Conservation (phyloP, 2,329 filamentous ascomycete genomes). For the Coleophoma cylindrospora region DNA sequence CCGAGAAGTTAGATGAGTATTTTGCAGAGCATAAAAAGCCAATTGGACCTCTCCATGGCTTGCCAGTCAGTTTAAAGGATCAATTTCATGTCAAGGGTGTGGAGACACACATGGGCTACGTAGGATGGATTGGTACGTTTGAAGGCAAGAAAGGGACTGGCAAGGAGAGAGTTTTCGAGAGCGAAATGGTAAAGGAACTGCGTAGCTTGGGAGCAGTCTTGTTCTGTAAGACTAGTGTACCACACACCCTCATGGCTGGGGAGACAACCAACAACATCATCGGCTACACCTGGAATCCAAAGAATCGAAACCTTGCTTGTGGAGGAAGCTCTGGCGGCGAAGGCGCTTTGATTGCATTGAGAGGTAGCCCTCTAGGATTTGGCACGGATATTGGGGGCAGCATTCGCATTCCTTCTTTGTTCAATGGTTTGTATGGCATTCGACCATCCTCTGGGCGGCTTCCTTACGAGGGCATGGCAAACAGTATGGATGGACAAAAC, state of each 20-base stretch:
- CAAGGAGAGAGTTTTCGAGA: constrained; percentile 47
- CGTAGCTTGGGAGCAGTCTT: constrained; percentile 32
- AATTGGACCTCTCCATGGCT: constrained; percentile 33
- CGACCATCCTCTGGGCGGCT: constrained; percentile 30
- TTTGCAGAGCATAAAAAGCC: constrained; percentile 31
- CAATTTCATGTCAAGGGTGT: constrained; percentile 28
- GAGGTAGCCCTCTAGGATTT: constrained; percentile 24
- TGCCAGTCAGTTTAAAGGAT: constrained; percentile 35
- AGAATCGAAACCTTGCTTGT: constrained; percentile 20
- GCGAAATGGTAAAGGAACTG: constrained; percentile 35
- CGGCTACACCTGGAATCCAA: constrained; percentile 30
- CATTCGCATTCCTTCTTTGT: constrained; percentile 30
- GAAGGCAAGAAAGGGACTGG: constrained; percentile 46
- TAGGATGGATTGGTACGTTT: constrained; percentile 60
- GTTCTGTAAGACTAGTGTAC: constrained; percentile 35
- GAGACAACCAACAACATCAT: constrained; percentile 40
- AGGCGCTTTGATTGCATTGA: constrained; percentile 25
- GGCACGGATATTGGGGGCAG: constrained; percentile 27
- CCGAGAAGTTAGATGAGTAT: constrained; percentile 46
- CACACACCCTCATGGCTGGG: constrained; percentile 31
- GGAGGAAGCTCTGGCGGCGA: constrained; percentile 27
- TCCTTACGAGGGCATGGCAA: constrained; percentile 52
- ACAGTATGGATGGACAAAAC: constrained; percentile 55
- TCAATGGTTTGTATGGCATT: constrained; percentile 32
- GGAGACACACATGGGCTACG: constrained; percentile 49